Percentiles rank a stretch among this genome's conserved stretches.
Evolutionary conservation across 2,329 filamentous ascomycete species (phyloP).

Genomic region (Aspergillus eucalypticola): DNA sequence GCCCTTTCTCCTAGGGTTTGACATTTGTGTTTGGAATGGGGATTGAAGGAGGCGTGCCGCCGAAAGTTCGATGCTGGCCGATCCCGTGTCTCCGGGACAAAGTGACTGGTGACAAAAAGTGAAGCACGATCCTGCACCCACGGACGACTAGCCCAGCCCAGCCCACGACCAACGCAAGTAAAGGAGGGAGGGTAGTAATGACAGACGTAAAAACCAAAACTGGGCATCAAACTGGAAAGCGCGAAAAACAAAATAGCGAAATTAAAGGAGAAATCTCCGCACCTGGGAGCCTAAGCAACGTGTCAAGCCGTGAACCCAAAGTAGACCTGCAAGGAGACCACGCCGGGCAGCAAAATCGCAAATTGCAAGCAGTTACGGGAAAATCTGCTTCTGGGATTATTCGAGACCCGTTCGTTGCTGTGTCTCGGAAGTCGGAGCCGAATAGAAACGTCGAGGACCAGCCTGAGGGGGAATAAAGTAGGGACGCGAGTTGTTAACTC

Average conservation of each 20-base stretch:
- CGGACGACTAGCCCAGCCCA: background rate
- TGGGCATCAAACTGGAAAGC: constrained; percentile 1
- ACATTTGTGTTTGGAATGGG: background rate
- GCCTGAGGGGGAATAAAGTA: background rate
- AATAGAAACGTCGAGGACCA: background rate
- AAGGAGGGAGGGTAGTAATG: background rate
- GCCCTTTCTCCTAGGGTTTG: too few species aligned
- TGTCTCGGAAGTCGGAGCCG: constrained; percentile 10
- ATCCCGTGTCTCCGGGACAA: background rate
- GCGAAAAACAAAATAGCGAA: constrained; percentile 1
- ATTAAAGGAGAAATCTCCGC: constrained; percentile 9
- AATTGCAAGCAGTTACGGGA: background rate
- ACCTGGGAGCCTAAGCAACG: constrained; percentile 21
- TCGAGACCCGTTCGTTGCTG: background rate
- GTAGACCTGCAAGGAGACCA: constrained; percentile 25
- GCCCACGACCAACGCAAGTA: background rate
- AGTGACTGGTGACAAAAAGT: background rate
- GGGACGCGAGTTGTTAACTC: too few species aligned
- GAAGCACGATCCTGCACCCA: background rate
- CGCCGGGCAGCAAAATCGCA: constrained; percentile 6
- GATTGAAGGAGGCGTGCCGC: background rate
- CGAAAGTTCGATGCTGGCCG: background rate
- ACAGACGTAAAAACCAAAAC: background rate
- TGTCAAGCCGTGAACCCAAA: constrained; percentile 18
- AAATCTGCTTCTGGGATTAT: background rate